These are phyloP conservation scores for Oryza rufipogon DNA, from an alignment of 176 grass and related monocot genomes.

Conservation along the genomic window DNA sequence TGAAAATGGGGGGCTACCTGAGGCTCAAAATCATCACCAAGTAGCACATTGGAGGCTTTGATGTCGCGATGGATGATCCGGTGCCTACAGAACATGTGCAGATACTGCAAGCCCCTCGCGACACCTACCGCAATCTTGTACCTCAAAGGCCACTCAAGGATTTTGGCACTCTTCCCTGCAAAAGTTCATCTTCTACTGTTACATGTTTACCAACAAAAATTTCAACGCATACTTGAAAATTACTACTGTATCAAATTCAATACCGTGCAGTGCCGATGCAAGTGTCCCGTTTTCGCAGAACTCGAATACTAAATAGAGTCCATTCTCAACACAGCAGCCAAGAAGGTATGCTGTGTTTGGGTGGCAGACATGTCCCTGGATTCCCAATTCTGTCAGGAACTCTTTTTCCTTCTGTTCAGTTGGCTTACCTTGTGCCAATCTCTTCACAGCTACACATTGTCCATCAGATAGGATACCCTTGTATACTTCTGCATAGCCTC, in stretches of 20 bases:
- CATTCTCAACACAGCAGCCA: constrained; percentile 94
- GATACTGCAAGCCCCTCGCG: constrained; percentile 84
- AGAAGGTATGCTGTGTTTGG: constrained; percentile 85
- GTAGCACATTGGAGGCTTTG: constrained; percentile 86
- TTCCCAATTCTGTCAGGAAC: constrained; percentile 82
- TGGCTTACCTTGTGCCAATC: constrained; percentile 67
- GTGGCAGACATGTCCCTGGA: constrained; percentile 88
- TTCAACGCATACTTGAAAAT: background rate
- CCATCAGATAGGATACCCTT: constrained; percentile 68
- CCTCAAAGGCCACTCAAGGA: constrained; percentile 73
- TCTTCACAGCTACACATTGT: constrained; percentile 80
- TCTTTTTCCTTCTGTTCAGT: constrained; percentile 85
- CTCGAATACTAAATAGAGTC: constrained; percentile 75
- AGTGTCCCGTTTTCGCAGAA: constrained; percentile 72
- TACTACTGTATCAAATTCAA: constrained; percentile 21
- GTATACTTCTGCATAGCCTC: constrained; percentile 92
- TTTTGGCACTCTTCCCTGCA: constrained; percentile 61
- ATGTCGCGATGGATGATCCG: constrained; percentile 93
- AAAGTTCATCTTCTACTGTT: constrained; percentile 16
- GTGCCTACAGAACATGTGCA: constrained; percentile 88
- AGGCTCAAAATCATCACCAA: constrained; percentile 80
- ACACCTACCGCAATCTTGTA: constrained; percentile 85
- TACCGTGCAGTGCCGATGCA: constrained; percentile 81
- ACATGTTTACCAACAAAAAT: background rate
- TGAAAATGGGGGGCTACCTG: constrained; percentile 45